Evolutionary conservation across 2,329 filamentous ascomycete species (phyloP).

Genomic region (Xylariaceae sp.): DNA sequence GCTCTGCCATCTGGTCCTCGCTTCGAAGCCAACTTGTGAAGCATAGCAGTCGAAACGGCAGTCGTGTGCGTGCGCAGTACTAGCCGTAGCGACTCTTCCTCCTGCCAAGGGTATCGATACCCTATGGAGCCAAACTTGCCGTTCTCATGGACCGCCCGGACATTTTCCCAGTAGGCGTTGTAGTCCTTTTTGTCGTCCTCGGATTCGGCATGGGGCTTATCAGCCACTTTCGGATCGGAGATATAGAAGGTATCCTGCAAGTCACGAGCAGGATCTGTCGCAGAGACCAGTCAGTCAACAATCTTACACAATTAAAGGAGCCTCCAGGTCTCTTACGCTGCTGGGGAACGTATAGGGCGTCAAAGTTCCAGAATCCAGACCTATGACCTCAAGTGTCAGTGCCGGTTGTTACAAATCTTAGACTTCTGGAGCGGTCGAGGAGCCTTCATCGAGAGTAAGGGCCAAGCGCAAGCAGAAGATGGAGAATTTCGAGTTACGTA

Average conservation of each 20-base stretch:
- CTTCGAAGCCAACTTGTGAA: constrained; percentile 40
- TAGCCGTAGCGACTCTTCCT: constrained; percentile 71
- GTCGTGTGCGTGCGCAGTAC: constrained; percentile 13
- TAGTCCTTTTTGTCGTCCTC: constrained; percentile 31
- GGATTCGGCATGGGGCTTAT: constrained; percentile 48
- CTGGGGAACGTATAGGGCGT: constrained; percentile 54
- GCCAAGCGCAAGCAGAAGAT: too few relatives aligned
- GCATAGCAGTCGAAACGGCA: constrained; percentile 22
- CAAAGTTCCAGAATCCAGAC: constrained; percentile 97
- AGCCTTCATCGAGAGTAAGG: neutral
- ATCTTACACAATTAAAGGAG: too few relatives aligned
- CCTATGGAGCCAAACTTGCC: constrained; percentile 94
- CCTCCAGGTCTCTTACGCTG: too few relatives aligned
- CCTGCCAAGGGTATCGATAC: constrained; percentile 63
- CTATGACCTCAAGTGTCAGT: too few relatives aligned
- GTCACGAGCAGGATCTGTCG: constrained; percentile 92
- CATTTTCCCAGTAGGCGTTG: constrained; percentile 80
- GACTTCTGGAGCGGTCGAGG: too few relatives aligned
- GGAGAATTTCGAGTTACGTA: too few relatives aligned
- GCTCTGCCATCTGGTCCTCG: constrained; percentile 59
- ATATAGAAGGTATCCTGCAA: constrained; percentile 99
- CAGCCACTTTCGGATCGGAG: constrained; percentile 75
- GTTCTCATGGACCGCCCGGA: constrained; percentile 70
- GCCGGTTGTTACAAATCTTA: too few relatives aligned
- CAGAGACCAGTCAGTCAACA: too few relatives aligned